Percentiles rank a stretch among this genome's conserved stretches.
phyloP scores from a whole-genome alignment of 192 early-diverging fungal species.

The Linnemannia schmuckeri region DNA sequence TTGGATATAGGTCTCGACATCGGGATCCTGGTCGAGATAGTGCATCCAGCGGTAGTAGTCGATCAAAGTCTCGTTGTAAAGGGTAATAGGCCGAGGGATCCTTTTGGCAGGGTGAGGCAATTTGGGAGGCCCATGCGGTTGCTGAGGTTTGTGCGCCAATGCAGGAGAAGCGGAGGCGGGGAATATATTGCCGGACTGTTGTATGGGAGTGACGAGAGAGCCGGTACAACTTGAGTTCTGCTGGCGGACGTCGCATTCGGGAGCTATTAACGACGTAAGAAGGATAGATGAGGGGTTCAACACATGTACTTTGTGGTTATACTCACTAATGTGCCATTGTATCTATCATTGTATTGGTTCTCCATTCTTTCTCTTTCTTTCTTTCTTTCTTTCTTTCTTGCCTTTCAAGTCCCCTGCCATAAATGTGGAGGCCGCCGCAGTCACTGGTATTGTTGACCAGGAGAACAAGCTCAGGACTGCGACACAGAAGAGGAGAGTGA shows the following conservation, averaged over 20 bases:
- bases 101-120: constrained; percentile 25
- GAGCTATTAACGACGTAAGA: neutral
- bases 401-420: neutral
- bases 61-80: constrained; percentile 44
- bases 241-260: neutral
- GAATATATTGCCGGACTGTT: too few relatives aligned
- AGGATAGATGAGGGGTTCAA: neutral
- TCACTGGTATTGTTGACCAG: neutral
- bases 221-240: neutral
- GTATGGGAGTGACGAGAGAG: neutral
- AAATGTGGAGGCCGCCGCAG: neutral
- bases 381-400: neutral
- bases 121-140: neutral
- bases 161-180: neutral
- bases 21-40: constrained; percentile 33
- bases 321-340: too few relatives aligned
- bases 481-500: constrained; percentile 27
- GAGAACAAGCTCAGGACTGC: constrained; percentile 10
- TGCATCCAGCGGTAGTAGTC: constrained; percentile 55
- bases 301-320: too few relatives aligned
- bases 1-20: constrained; percentile 34
- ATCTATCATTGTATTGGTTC: too few relatives aligned
- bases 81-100: constrained; percentile 43
- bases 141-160: neutral
- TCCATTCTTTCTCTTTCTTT: neutral